Conservation (phyloP, 2,329 filamentous ascomycete species). For the Geosmithia morbida region DNA sequence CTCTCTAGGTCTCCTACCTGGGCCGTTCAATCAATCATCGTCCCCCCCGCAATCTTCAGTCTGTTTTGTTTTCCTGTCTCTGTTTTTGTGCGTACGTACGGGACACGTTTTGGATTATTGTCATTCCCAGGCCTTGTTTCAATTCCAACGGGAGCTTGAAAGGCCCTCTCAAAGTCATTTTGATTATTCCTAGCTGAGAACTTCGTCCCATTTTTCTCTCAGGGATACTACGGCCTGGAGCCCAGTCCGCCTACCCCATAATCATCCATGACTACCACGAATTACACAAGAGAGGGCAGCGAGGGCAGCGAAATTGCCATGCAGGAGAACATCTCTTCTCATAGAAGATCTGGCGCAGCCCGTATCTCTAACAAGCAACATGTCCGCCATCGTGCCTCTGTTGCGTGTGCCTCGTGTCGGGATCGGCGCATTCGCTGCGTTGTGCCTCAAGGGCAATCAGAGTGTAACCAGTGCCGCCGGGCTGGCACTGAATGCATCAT, state of each 20-base stretch:
- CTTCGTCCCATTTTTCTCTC: neutral
- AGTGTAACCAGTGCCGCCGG: slow-evolving; percentile 37
- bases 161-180: no score
- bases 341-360: slow-evolving; percentile 7
- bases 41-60: neutral
- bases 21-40: neutral
- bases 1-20: neutral
- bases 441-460: slow-evolving; percentile 32
- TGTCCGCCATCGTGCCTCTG: slow-evolving; percentile 31
- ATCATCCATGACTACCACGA: neutral
- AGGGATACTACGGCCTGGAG: neutral
- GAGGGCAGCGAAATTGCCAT: slow-evolving; percentile 10
- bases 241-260: neutral
- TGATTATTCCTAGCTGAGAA: neutral
- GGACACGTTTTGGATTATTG: neutral
- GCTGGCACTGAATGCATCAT: slow-evolving; percentile 37
- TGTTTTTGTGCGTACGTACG: neutral
- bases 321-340: slow-evolving; percentile 20
- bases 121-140: neutral
- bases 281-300: slow-evolving; percentile 1
- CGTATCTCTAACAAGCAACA: slow-evolving; percentile 18
- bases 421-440: slow-evolving; percentile 33
- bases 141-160: neutral
- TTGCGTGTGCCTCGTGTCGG: slow-evolving; percentile 39
- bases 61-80: neutral